Percentiles rank a stretch among this genome's conserved stretches.
Conservation (phyloP, 2,329 filamentous ascomycete species). For the Taxawa tesnikishii region DNA sequence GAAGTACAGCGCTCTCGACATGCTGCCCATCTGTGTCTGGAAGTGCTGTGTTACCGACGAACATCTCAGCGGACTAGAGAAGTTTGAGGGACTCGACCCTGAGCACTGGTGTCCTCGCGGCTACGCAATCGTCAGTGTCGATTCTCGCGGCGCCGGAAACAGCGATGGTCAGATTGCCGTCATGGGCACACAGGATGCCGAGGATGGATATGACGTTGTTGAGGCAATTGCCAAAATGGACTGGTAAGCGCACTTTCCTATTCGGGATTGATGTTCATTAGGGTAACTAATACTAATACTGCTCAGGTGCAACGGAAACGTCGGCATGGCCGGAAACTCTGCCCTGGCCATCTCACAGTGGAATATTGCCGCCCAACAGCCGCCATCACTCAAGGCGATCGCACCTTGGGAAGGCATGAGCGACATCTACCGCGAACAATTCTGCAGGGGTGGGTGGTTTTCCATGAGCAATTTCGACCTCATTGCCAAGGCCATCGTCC, state of each 20-base stretch:
- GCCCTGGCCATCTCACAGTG: constrained; percentile 28
- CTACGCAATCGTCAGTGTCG: constrained; percentile 21
- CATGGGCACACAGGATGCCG: constrained; percentile 31
- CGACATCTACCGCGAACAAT: constrained; percentile 36
- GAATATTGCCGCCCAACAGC: constrained; percentile 28
- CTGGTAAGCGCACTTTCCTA: too few species aligned
- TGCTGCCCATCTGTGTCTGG: constrained; percentile 26
- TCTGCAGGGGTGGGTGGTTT: constrained; percentile 28
- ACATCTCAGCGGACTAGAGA: too few species aligned
- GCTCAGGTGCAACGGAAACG: constrained; percentile 31
- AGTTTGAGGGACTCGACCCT: constrained; percentile 33
- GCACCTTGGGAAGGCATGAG: constrained; percentile 36
- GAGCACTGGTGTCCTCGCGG: constrained; percentile 18
- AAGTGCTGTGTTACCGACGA: constrained; percentile 30
- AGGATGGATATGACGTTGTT: constrained; percentile 34
- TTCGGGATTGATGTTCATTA: too few species aligned
- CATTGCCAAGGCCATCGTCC: constrained; percentile 13
- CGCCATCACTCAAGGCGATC: constrained; percentile 30
- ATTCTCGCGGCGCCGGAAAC: constrained; percentile 17
- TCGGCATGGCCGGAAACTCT: constrained; percentile 34
- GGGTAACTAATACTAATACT: too few species aligned
- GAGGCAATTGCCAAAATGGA: constrained; percentile 27
- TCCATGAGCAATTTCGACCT: constrained; percentile 26
- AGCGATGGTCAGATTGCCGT: constrained; percentile 22
- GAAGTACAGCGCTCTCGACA: constrained; percentile 23